phyloP scores from a whole-genome alignment of 2,329 filamentous ascomycete species.

The Paecilomyces dactylethromorphus region DNA sequence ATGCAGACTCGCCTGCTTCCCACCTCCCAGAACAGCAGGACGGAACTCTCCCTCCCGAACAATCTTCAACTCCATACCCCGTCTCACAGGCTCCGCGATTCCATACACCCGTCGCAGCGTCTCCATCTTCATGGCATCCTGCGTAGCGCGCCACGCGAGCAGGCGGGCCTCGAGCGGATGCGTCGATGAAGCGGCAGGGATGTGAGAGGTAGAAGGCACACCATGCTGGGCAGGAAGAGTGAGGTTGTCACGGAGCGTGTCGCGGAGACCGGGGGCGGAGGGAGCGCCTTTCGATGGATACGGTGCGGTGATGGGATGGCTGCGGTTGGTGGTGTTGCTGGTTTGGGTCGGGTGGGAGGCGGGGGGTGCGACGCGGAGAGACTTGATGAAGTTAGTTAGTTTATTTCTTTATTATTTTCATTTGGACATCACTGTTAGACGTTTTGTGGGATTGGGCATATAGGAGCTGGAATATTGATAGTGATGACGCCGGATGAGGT shows the following conservation, averaged over 20 bases:
- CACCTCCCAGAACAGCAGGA: slow-evolving; percentile 61
- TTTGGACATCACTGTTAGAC: neutral
- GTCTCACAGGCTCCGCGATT: slow-evolving; percentile 83
- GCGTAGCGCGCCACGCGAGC: slow-evolving; percentile 80
- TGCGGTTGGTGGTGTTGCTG: slow-evolving; percentile 57
- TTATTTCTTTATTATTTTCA: neutral
- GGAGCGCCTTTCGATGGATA: slow-evolving; percentile 64
- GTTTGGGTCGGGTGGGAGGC: slow-evolving; percentile 59
- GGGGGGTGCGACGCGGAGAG: slow-evolving; percentile 81
- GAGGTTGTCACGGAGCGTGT: slow-evolving; percentile 81
- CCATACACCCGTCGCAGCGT: slow-evolving; percentile 80
- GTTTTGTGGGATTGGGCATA: neutral
- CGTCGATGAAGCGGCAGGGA: slow-evolving; percentile 51
- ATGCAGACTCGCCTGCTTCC: slow-evolving; percentile 60
- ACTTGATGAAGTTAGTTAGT: slow-evolving; percentile 43
- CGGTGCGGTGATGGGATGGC: slow-evolving; percentile 49
- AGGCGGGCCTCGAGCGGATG: slow-evolving; percentile 93
- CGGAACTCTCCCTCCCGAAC: slow-evolving; percentile 68
- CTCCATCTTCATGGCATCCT: slow-evolving; percentile 83
- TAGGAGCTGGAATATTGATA: slow-evolving; percentile 2
- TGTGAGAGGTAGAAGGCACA: slow-evolving; percentile 34
- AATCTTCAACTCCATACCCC: slow-evolving; percentile 94
- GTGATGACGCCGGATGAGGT: slow-evolving; percentile 6
- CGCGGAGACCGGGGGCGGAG: slow-evolving; percentile 87
- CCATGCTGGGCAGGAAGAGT: slow-evolving; percentile 52